Conservation (phyloP, 148 eudicot genomes). For the Selenicereus undatus region DNA sequence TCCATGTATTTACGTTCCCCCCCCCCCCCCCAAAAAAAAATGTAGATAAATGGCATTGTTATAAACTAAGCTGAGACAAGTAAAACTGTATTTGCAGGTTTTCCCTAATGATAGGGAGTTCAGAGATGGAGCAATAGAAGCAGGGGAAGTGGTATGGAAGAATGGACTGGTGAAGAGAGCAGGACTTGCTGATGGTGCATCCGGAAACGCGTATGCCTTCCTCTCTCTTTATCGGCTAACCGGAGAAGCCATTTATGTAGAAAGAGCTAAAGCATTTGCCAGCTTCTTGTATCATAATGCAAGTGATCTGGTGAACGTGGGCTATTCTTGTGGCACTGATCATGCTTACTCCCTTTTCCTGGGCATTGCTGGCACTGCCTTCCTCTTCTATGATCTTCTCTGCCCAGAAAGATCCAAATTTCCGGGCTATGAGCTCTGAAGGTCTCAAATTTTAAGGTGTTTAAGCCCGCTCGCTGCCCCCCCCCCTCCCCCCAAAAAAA, state of each 20-base stretch:
- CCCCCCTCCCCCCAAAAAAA: no score
- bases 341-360: conserved; percentile 53
- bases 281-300: conserved; percentile 56
- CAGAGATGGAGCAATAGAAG: conserved; percentile 74
- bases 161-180: conserved; percentile 60
- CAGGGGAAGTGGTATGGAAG: conserved; percentile 90
- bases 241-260: conserved; percentile 48
- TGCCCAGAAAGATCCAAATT: conserved; percentile 48
- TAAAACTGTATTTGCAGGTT: conserved; percentile 33
- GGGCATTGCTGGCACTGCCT: conserved; percentile 61
- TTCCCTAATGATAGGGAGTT: conserved; percentile 56
- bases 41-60: background rate
- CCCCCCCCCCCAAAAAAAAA: no score
- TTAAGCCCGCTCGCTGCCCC: no score
- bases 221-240: conserved; percentile 60
- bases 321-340: conserved; percentile 14
- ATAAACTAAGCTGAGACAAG: background rate
- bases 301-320: conserved; percentile 22
- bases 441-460: no score
- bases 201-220: conserved; percentile 73
- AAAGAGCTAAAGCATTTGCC: conserved; percentile 71
- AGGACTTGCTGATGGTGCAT: conserved; percentile 63
- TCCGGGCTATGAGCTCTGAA: conserved; percentile 64
- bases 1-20: no score
- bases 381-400: conserved; percentile 71